Conservation (phyloP, 1,139 yeast species). For the Scheffersomyces insectosa region DNA sequence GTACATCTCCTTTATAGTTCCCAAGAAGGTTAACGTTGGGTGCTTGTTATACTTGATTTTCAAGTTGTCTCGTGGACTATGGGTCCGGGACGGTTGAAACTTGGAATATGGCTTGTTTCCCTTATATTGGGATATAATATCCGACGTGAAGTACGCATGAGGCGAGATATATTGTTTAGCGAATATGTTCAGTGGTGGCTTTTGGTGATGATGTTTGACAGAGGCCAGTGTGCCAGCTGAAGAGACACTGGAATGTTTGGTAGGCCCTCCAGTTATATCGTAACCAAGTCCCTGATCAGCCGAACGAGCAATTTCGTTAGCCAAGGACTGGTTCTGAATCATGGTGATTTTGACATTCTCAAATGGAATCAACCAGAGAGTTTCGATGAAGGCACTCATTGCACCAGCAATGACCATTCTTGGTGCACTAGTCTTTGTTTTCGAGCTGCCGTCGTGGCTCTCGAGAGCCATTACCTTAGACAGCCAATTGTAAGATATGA, state of each 20-base stretch:
- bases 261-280: conserved; percentile 23
- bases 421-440: conserved; percentile 62
- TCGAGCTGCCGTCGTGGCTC: conserved; percentile 28
- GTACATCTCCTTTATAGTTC: conserved; percentile 67
- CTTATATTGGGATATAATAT: conserved; percentile 30
- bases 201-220: conserved; percentile 23
- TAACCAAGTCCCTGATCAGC: conserved; percentile 17
- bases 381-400: conserved; percentile 80
- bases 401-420: conserved; percentile 81
- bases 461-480: conserved; percentile 73
- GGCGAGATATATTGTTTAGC: conserved; percentile 45
- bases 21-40: conserved; percentile 56
- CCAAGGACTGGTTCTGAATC: conserved; percentile 64
- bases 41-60: conserved; percentile 44
- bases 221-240: conserved; percentile 2
- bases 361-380: conserved; percentile 84
- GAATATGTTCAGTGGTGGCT: conserved; percentile 24
- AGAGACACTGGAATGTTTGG: conserved; percentile 2
- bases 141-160: conserved; percentile 43
- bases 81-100: conserved; percentile 20
- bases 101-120: conserved; percentile 25
- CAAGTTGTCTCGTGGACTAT: conserved; percentile 25
- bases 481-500: conserved; percentile 74
- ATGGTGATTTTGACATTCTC: conserved; percentile 84
- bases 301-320: conserved; percentile 33